phyloP scores from a whole-genome alignment of 768 basidiomycete genomes.

The Boletellus ananiceps region DNA sequence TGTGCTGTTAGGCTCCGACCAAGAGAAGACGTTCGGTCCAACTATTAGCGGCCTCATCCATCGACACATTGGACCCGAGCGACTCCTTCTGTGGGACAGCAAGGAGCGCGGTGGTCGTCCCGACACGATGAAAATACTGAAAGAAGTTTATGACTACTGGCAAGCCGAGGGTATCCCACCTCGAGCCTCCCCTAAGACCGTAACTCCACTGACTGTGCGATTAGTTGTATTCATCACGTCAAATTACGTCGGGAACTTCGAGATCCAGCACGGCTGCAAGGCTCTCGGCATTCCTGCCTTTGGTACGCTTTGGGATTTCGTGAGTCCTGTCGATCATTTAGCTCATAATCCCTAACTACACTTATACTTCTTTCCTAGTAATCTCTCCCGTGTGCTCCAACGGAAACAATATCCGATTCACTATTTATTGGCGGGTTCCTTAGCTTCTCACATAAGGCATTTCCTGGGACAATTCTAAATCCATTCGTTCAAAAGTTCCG shows the following conservation, averaged over 20 bases:
- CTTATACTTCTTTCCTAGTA: constrained; percentile 15
- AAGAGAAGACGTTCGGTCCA: constrained; percentile 80
- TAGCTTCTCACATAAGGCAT: too few relatives aligned
- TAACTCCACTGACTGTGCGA: background rate
- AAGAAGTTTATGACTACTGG: constrained; percentile 64
- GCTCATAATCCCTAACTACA: constrained; percentile 1
- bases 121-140: constrained; percentile 71
- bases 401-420: background rate
- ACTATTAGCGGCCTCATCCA: constrained; percentile 73
- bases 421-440: background rate
- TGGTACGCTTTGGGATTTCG: constrained; percentile 72
- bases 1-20: constrained; percentile 57
- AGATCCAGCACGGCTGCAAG: constrained; percentile 78
- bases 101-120: constrained; percentile 71
- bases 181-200: background rate
- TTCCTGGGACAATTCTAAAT: too few relatives aligned
- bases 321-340: constrained; percentile 17
- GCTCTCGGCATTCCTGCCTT: constrained; percentile 62
- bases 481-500: too few relatives aligned
- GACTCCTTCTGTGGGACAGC: constrained; percentile 73
- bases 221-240: constrained; percentile 79
- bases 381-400: constrained; percentile 7
- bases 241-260: constrained; percentile 73
- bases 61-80: constrained; percentile 67
- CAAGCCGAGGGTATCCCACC: constrained; percentile 55